A percentile compares a stretch with the other conserved stretches of the same genome.
Conservation (phyloP, 305 asterid genomes). For the Fraxinus sp. region DNA sequence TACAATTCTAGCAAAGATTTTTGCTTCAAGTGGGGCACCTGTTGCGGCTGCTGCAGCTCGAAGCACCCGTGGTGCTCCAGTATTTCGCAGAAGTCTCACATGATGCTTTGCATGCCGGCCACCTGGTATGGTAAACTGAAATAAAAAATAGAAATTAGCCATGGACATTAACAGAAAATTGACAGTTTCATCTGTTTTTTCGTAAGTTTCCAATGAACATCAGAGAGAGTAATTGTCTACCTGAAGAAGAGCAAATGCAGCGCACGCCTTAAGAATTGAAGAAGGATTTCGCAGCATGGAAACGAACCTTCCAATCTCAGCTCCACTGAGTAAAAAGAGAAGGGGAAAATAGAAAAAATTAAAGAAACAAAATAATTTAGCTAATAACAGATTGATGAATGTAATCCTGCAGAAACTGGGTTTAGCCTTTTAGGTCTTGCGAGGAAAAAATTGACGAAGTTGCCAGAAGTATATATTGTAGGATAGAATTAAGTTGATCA, state of each 20-base stretch:
- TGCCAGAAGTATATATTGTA: neutral
- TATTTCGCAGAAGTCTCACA: slow-evolving; percentile 58
- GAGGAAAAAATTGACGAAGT: neutral
- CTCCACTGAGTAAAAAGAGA: slow-evolving; percentile 46
- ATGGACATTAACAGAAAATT: neutral
- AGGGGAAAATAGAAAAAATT: neutral
- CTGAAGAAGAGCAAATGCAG: slow-evolving; percentile 95
- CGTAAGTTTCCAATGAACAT: neutral
- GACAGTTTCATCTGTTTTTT: neutral
- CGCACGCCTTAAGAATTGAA: slow-evolving; percentile 73
- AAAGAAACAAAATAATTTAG: neutral
- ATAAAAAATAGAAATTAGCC: neutral
- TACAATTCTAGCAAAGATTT: slow-evolving; percentile 74
- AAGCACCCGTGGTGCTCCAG: slow-evolving; percentile 71
- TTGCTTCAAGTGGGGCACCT: slow-evolving; percentile 72
- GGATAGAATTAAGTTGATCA: neutral
- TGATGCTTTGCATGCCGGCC: slow-evolving; percentile 75
- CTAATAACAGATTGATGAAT: neutral
- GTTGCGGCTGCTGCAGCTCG: slow-evolving; percentile 85
- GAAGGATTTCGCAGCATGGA: slow-evolving; percentile 70
- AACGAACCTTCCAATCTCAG: slow-evolving; percentile 84
- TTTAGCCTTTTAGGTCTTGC: neutral
- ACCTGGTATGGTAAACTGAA: slow-evolving; percentile 73
- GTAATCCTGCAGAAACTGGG: neutral
- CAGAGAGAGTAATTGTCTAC: slow-evolving; percentile 23